phyloP scores from a whole-genome alignment of 2,329 filamentous ascomycete genomes.

The Paraphaeosphaeria sporulosa region DNA sequence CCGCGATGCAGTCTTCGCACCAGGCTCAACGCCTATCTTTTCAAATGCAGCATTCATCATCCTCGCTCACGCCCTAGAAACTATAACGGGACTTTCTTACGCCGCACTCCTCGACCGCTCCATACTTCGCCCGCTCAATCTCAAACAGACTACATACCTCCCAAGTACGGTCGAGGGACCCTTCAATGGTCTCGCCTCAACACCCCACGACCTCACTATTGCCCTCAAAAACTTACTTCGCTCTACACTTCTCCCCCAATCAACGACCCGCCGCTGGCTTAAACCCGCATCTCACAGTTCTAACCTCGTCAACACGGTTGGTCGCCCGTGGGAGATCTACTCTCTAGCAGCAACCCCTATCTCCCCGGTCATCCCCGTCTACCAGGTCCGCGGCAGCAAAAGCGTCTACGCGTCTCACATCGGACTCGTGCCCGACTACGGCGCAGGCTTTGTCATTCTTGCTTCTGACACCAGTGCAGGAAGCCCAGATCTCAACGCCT shows the following conservation, averaged over 20 bases:
- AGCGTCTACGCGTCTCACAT: conserved; percentile 49
- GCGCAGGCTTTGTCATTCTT: conserved; percentile 51
- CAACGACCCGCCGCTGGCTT: not conserved
- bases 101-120: conserved; percentile 48
- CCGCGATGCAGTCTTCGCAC: conserved; percentile 49
- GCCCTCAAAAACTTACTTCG: conserved; percentile 15
- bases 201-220: conserved; percentile 42
- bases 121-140: conserved; percentile 54
- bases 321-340: conserved; percentile 51
- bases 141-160: conserved; percentile 51
- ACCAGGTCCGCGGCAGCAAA: conserved; percentile 53
- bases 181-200: conserved; percentile 43
- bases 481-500: conserved; percentile 17
- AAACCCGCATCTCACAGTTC: conserved; percentile 46
- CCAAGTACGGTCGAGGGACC: conserved; percentile 10
- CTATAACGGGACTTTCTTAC: conserved; percentile 51
- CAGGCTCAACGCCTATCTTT: conserved; percentile 57
- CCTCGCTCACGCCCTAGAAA: conserved; percentile 56
- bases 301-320: conserved; percentile 41
- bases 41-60: conserved; percentile 58
- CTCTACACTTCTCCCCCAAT: conserved; percentile 29
- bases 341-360: conserved; percentile 24
- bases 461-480: conserved; percentile 33
- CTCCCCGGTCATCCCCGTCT: conserved; percentile 38
- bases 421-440: conserved; percentile 52